These are phyloP conservation scores for Phoma sp. DNA, from an alignment of 2,329 filamentous ascomycete species.

Conservation along the genomic window DNA sequence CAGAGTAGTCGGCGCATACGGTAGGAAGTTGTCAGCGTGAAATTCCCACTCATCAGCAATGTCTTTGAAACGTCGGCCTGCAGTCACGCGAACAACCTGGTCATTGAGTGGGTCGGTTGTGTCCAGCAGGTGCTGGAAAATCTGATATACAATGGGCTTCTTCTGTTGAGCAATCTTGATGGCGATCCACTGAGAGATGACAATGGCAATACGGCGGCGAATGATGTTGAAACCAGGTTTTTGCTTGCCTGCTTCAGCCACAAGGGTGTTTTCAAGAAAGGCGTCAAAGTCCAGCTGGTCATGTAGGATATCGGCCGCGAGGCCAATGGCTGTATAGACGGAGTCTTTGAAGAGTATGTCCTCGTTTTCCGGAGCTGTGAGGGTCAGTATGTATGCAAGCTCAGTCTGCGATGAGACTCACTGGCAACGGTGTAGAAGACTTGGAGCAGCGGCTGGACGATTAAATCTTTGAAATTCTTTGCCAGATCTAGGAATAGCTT, in stretches of 20 bases:
- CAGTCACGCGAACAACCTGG: slow-evolving; percentile 88
- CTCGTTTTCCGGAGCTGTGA: slow-evolving; percentile 62
- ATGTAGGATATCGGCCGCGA: slow-evolving; percentile 79
- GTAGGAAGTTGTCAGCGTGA: slow-evolving; percentile 73
- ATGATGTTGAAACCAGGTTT: slow-evolving; percentile 78
- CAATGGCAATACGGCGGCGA: slow-evolving; percentile 84
- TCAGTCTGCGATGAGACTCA: slow-evolving; percentile 46
- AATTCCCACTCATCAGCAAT: slow-evolving; percentile 89
- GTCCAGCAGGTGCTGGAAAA: slow-evolving; percentile 86
- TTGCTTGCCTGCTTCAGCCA: slow-evolving; percentile 77
- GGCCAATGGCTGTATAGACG: slow-evolving; percentile 89
- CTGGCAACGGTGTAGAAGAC: slow-evolving; percentile 83
- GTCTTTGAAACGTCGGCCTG: slow-evolving; percentile 81
- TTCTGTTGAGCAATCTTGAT: slow-evolving; percentile 75
- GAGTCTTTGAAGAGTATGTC: slow-evolving; percentile 90
- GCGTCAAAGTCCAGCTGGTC: slow-evolving; percentile 81
- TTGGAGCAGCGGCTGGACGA: slow-evolving; percentile 78
- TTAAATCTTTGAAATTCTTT: slow-evolving; percentile 83
- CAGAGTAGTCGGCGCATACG: slow-evolving; percentile 78
- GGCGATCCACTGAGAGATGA: slow-evolving; percentile 88
- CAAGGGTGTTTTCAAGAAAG: slow-evolving; percentile 77
- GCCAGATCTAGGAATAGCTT: slow-evolving; percentile 92
- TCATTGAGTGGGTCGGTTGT: slow-evolving; percentile 82
- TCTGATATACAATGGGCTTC: slow-evolving; percentile 80
- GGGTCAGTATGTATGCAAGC: slow-evolving; percentile 22